Evolutionary conservation across 2,329 filamentous ascomycete genomes (phyloP).

Genomic region (Ceratocystis huliohia): DNA sequence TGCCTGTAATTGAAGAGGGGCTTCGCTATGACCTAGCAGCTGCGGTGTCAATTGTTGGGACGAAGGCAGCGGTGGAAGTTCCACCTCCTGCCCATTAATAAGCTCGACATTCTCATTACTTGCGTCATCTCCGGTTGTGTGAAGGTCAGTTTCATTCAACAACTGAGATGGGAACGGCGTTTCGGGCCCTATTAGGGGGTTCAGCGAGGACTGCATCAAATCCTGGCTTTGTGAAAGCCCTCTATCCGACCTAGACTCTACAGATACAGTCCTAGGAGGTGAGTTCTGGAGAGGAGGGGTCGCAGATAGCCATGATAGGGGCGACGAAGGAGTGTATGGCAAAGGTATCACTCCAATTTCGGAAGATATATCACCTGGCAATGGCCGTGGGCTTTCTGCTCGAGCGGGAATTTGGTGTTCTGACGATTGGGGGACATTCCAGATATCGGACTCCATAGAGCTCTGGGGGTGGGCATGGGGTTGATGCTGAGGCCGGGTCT

Average conservation of each 20-base stretch:
- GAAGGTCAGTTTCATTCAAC: background rate
- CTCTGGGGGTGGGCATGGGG: background rate
- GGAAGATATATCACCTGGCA: background rate
- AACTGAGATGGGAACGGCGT: background rate
- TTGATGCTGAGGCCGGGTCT: background rate
- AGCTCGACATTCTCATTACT: background rate
- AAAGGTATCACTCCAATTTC: background rate
- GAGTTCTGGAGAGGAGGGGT: conserved; percentile 12
- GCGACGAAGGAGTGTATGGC: conserved; percentile 4
- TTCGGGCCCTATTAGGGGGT: background rate
- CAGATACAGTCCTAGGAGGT: background rate
- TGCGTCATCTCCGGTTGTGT: no score
- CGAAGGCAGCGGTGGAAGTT: background rate
- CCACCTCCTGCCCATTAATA: background rate
- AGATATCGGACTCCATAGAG: conserved; percentile 14
- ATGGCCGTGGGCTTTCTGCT: background rate
- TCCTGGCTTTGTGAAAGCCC: background rate
- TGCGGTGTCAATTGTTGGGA: background rate
- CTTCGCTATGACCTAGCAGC: background rate
- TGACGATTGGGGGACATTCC: conserved; percentile 18
- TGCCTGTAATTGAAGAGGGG: background rate
- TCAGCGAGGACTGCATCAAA: background rate
- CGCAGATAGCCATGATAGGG: conserved; percentile 12
- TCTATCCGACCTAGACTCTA: background rate
- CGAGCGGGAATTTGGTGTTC: background rate